Conservation (phyloP, 140 eudicot genomes). For the Stevia rebaudiana region DNA sequence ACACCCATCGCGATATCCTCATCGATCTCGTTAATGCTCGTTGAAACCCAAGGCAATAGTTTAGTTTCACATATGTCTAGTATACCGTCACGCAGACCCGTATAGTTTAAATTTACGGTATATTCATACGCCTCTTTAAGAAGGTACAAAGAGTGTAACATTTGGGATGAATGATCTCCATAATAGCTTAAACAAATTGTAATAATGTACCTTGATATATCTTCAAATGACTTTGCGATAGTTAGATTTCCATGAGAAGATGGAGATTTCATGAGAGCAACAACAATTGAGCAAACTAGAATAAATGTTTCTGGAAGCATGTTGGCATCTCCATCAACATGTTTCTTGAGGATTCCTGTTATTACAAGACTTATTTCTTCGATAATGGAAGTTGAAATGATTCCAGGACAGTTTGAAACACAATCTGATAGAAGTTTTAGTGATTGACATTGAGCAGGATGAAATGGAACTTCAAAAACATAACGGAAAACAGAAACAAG, state of each 20-base stretch:
- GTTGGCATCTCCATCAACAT: slow-evolving; percentile 61
- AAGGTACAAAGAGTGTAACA: slow-evolving; percentile 65
- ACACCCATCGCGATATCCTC: slow-evolving; percentile 71
- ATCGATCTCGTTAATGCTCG: slow-evolving; percentile 47
- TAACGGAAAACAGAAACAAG: slow-evolving; percentile 63
- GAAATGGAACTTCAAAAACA: slow-evolving; percentile 81
- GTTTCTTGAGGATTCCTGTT: slow-evolving; percentile 60
- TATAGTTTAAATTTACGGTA: slow-evolving; percentile 21
- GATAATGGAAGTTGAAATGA: slow-evolving; percentile 47
- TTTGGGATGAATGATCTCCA: slow-evolving; percentile 36
- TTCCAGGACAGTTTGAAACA: slow-evolving; percentile 71
- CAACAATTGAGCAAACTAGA: slow-evolving; percentile 60
- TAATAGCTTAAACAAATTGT: slow-evolving; percentile 42
- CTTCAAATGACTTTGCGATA: slow-evolving; percentile 43
- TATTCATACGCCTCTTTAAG: slow-evolving; percentile 75
- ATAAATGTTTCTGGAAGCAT: slow-evolving; percentile 77
- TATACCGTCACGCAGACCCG: slow-evolving; percentile 40
- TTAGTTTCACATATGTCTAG: slow-evolving; percentile 57
- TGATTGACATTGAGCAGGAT: slow-evolving; percentile 63
- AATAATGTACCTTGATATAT: slow-evolving; percentile 49
- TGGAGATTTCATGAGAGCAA: slow-evolving; percentile 70
- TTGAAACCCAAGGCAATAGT: slow-evolving; percentile 75
- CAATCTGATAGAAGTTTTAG: slow-evolving; percentile 63
- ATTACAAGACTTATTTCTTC: slow-evolving; percentile 59
- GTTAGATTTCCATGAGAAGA: slow-evolving; percentile 47